phyloP scores from a whole-genome alignment of 2,329 filamentous ascomycete species.

The Dactylonectria macrodidyma region DNA sequence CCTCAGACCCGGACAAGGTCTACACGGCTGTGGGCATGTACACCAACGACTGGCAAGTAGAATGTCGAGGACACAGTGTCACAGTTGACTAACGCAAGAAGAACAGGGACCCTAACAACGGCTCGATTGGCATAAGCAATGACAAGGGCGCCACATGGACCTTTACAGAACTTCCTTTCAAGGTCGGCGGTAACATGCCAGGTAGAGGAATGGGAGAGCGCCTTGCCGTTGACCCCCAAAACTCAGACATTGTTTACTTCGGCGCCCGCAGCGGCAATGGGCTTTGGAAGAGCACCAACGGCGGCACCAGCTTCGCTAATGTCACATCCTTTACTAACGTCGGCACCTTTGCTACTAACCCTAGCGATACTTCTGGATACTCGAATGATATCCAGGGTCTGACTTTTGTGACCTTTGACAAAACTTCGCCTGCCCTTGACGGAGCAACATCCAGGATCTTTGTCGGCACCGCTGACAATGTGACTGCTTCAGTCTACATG shows the following conservation, averaged over 20 bases:
- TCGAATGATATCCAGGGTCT: constrained; percentile 63
- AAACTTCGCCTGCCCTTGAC: constrained; percentile 60
- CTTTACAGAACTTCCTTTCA: constrained; percentile 67
- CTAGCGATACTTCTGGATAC: constrained; percentile 61
- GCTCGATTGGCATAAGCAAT: constrained; percentile 67
- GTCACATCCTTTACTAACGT: constrained; percentile 66
- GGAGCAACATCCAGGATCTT: constrained; percentile 70
- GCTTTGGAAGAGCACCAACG: constrained; percentile 71
- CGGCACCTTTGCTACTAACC: constrained; percentile 64
- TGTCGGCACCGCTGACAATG: constrained; percentile 68
- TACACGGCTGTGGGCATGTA: constrained; percentile 71
- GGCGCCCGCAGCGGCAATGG: constrained; percentile 72
- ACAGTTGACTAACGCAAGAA: not conserved
- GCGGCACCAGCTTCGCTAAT: constrained; percentile 66
- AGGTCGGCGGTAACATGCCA: constrained; percentile 74
- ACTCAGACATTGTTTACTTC: constrained; percentile 70
- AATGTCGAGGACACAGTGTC: not conserved
- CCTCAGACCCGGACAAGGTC: constrained; percentile 65
- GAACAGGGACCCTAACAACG: constrained; percentile 65
- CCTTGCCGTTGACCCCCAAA: constrained; percentile 70
- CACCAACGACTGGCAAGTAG: constrained; percentile 64
- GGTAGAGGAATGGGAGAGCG: constrained; percentile 72
- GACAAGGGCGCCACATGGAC: constrained; percentile 69
- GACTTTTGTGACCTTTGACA: constrained; percentile 69
- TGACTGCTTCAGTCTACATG: constrained; percentile 68